These are phyloP conservation scores for Mycena sanguinolenta DNA, from an alignment of 768 basidiomycete species.

Conservation along the genomic window DNA sequence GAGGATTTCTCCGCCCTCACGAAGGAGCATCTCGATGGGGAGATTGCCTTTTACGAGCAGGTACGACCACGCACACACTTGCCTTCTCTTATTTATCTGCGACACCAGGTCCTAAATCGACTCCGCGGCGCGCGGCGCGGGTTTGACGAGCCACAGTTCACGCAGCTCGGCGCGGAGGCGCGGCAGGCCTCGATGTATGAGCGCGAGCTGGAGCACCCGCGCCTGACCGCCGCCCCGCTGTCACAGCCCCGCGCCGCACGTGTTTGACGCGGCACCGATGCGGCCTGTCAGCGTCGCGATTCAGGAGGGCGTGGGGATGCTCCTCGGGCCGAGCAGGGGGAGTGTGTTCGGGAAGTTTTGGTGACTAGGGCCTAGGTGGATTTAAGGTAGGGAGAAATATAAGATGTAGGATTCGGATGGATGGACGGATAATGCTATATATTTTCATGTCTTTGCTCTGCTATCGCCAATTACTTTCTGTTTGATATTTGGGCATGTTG, in stretches of 20 bases:
- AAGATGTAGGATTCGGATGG: constrained; percentile 1
- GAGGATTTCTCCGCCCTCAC: constrained; percentile 75
- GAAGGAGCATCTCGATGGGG: constrained; percentile 81
- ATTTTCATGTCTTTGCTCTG: constrained; percentile 12
- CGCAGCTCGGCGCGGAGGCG: constrained; percentile 61
- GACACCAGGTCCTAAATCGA: constrained; percentile 64
- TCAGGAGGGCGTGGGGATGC: constrained; percentile 77
- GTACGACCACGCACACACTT: constrained; percentile 47
- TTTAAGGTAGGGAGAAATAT: not conserved
- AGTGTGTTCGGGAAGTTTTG: constrained; percentile 78
- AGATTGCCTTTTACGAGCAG: constrained; percentile 83
- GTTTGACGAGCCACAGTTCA: constrained; percentile 65
- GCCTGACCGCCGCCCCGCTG: constrained; percentile 61
- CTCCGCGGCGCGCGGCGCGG: constrained; percentile 68
- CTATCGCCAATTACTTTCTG: constrained; percentile 17
- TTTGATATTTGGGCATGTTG: constrained; percentile 18
- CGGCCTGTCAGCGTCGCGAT: constrained; percentile 81
- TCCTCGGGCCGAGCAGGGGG: constrained; percentile 62
- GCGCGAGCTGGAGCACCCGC: constrained; percentile 74
- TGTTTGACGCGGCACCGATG: constrained; percentile 81
- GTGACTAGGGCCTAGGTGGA: constrained; percentile 44
- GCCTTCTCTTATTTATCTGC: not conserved
- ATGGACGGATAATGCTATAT: constrained; percentile 9
- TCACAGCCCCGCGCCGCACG: constrained; percentile 84
- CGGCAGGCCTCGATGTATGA: constrained; percentile 83